Percentiles rank a stretch among this genome's conserved stretches.
Evolutionary conservation across 2,329 filamentous ascomycete species (phyloP).

Genomic region (Penicillium sp.): DNA sequence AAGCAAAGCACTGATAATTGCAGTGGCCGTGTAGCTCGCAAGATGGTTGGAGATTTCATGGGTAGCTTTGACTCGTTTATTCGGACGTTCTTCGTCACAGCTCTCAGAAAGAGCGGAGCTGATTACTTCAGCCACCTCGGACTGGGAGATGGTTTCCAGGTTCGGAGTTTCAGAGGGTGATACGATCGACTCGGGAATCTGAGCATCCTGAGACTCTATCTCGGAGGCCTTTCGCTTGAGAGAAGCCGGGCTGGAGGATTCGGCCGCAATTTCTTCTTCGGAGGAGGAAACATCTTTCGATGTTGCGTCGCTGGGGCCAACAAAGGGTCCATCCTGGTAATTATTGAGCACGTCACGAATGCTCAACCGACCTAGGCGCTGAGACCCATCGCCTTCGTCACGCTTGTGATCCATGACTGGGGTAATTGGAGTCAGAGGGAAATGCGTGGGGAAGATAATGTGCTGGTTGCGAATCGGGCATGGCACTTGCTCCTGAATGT

Average conservation of each 20-base stretch:
- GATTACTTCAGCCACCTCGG: conserved; percentile 18
- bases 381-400: conserved; percentile 29
- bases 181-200: conserved; percentile 24
- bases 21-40: conserved; percentile 44
- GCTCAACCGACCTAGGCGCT: conserved; percentile 4
- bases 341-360: conserved; percentile 16
- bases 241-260: background rate
- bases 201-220: conserved; percentile 36
- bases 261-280: background rate
- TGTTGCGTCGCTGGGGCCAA: background rate
- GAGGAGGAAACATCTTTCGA: background rate
- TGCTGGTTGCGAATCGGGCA: background rate
- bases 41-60: conserved; percentile 28
- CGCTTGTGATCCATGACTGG: background rate
- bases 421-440: conserved; percentile 5
- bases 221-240: conserved; percentile 40
- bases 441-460: background rate
- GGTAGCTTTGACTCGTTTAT: conserved; percentile 35
- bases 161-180: conserved; percentile 22
- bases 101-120: conserved; percentile 19
- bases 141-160: conserved; percentile 12
- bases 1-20: conserved; percentile 45
- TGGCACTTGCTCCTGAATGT: background rate
- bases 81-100: conserved; percentile 25
- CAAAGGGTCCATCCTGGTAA: conserved; percentile 21